Base-by-base conservation (phyloP, 768 basidiomycete genomes). In the Collybia nuda region DNA sequence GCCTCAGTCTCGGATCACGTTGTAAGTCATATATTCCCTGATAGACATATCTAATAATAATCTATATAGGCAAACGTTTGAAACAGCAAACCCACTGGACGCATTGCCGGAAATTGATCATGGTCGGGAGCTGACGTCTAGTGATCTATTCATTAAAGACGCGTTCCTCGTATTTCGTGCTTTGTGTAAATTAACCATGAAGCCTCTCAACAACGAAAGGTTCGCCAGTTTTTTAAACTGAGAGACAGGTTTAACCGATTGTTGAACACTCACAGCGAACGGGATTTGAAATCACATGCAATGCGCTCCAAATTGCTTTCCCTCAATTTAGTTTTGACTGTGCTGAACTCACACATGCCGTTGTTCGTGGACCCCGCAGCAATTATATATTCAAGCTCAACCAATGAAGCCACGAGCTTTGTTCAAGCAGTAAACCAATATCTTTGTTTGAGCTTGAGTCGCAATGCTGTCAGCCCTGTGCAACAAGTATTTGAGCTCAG, bases 141-240 rank as follows among this genome's bases (percentile, higher is more conserved):
- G 90, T 46, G 96, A 99, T 58, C 71, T 98, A 48, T 96, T 94
- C 66, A 80, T 97, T 63, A 98, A 98, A 65, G 97, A 99, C 63
- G 94, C 97, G 0, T 99, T 98, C 75, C 80, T 99, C 53, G 96
- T 99, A 32, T 96, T 98, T 71, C 81, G 97, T 40, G 95, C 97
- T 0, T 75, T 99, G 9, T 98, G 97, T 75, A 98, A 98, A 65
- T 74, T 98, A 56, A 95, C 93, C 7, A 98, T 98, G 95, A 98
- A 98, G 67, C 90, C 95, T 9, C 73, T 99, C 41, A 90, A 92
- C 59, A 84, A 81, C 5, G 97, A 99, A 70, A 96, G 92, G 95
- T 94, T 41, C 44, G 81, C 32, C 26, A 17, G 45, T 22, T 44
- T 18, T 2, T 45, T 14, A 35, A n/a, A n/a, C n/a, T n/a, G n/a